Conservation (phyloP, 768 basidiomycete genomes). For the Amanita rimosa region DNA sequence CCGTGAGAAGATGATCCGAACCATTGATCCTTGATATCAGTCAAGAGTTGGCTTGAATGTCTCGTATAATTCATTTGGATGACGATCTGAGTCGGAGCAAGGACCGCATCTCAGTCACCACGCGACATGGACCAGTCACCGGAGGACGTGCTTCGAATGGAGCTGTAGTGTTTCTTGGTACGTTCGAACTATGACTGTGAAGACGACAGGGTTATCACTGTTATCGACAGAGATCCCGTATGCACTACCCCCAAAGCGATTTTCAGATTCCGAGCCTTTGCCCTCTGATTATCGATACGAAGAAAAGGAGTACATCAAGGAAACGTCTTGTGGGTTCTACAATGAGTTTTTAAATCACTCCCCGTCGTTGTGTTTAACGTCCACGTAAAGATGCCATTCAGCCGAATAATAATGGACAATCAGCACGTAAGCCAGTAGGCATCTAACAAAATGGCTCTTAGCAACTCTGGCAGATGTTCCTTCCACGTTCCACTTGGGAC, state of each 20-base stretch:
- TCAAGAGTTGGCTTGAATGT: too few species aligned
- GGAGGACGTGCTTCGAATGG: constrained; percentile 55
- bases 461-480: constrained; percentile 18
- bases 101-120: constrained; percentile 36
- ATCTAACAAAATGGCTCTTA: not conserved
- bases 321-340: constrained; percentile 36
- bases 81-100: constrained; percentile 37
- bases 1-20: too few species aligned
- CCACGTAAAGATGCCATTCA: constrained; percentile 42
- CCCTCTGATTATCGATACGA: constrained; percentile 46
- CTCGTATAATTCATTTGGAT: constrained; percentile 28
- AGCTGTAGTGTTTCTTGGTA: constrained; percentile 55
- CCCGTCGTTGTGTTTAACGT: not conserved
- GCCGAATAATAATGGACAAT: constrained; percentile 55
- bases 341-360: too few species aligned
- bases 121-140: constrained; percentile 41
- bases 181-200: constrained; percentile 6
- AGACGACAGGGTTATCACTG: not conserved
- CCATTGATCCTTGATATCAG: too few species aligned
- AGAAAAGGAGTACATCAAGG: constrained; percentile 46
- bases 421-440: constrained; percentile 26
- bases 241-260: constrained; percentile 52
- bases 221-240: constrained; percentile 53
- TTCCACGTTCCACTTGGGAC: constrained; percentile 50
- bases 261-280: constrained; percentile 49